phyloP scores from a whole-genome alignment of 768 basidiomycete species.

The Naganishia kalamii region DNA sequence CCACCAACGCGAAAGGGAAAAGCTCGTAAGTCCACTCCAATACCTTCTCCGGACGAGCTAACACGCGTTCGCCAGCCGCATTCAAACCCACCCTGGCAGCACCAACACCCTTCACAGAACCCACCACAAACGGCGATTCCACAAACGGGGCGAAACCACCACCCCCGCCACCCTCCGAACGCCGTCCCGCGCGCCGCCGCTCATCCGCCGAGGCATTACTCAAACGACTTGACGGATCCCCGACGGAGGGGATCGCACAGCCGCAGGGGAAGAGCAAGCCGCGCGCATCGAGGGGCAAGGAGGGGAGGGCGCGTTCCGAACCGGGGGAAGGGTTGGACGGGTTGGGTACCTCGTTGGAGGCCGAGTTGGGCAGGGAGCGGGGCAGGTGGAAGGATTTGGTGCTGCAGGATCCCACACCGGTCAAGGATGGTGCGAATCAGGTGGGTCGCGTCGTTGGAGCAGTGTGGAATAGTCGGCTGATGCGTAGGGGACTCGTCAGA shows the following conservation, averaged over 20 bases:
- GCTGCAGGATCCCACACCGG: background rate
- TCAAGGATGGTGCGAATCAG: background rate
- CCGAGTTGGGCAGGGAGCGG: slow-evolving; percentile 27
- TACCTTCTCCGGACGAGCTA: background rate
- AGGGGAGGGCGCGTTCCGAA: slow-evolving; percentile 10
- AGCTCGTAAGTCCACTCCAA: slow-evolving; percentile 8
- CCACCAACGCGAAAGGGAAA: slow-evolving; percentile 15
- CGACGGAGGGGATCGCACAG: background rate
- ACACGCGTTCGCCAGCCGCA: slow-evolving; percentile 4
- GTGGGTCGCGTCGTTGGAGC: background rate
- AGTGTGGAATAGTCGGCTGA: background rate
- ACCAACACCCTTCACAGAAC: background rate
- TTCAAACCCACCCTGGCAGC: slow-evolving; percentile 20
- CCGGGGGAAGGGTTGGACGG: slow-evolving; percentile 17
- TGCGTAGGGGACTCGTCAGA: background rate
- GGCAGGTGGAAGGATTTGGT: slow-evolving; percentile 26
- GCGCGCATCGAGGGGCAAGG: background rate
- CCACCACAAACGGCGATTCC: slow-evolving; percentile 15
- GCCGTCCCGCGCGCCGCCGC: slow-evolving; percentile 37
- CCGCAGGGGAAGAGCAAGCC: slow-evolving; percentile 3
- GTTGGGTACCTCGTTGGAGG: slow-evolving; percentile 17
- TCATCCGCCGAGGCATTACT: slow-evolving; percentile 33
- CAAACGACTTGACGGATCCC: slow-evolving; percentile 18
- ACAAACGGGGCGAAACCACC: slow-evolving; percentile 12
- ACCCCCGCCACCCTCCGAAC: slow-evolving; percentile 41